Base-by-base conservation (phyloP, 2,329 filamentous ascomycete species). In the Diaporthe humulicola region DNA sequence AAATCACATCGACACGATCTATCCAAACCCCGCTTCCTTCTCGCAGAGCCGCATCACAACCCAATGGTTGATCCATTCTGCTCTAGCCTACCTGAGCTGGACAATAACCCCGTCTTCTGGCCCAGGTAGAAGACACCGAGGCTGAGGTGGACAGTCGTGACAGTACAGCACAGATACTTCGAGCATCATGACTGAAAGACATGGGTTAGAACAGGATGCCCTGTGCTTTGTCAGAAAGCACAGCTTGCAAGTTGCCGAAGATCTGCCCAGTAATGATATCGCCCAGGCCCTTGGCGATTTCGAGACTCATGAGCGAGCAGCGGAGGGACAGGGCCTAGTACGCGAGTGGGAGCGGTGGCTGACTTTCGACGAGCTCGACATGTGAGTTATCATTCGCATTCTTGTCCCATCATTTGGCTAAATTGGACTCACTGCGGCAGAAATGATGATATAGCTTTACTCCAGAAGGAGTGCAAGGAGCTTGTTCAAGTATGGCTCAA, bases 401-500 rank as follows among this genome's bases (percentile, higher is more conserved):
- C 17, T 4, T 36, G 6, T 57, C 3, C 9, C 12, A 22, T 36
- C 4, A 19, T n/a, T 12, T 10, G 10, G 52, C 15, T 19, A 9
- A 1, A 8, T 56, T 2, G 3, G 8, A 28, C 25, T 57, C 9
- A 36, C 3, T 22, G 9, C 9, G 7, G 8, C 9, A 33, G 28
- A 33, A 22, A 36, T 33, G 3, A 57, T 22, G 54, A 57, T 36
- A 22, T 57, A 1, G 28, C 54, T 36, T 19, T 36, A 6, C 54
- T 57, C 28, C 30, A 57, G 30, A 57, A 57, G 54, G 54, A 57
- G 54, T 57, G 54, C 54, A 57, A 57, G 28, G 30, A 57, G 4
- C 30, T 36, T 57, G 17, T 36, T 12, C 28, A 33, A 36, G 2
- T 36, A 12, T 57, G 28, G 54, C 9, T 57, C 7, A 57, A 36